Evolutionary conservation across 2,329 filamentous ascomycete genomes (phyloP), one percentile per base, ranked within the genome.

Genomic region (Fusarium sp.): DNA sequence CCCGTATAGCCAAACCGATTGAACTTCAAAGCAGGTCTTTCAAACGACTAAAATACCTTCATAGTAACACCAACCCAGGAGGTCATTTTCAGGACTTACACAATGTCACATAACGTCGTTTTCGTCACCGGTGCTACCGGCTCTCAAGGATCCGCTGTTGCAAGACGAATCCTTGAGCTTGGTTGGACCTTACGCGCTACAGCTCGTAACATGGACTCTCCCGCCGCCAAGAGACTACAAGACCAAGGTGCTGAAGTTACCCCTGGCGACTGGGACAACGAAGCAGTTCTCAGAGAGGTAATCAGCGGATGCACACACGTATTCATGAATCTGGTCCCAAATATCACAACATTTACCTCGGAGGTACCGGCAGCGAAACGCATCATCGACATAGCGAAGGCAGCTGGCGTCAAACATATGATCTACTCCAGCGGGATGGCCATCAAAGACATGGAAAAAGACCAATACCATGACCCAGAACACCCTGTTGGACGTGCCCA

Each of bases 351-450:
- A n/a, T 43, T 58, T 19, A 52, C 43, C 10, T 52, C 50, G 2
- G 64, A 67, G 21, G 11, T 67, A 2, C 61, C 50, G 2, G 37
- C 42, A 11, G 64, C 64, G 6, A 35, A 35, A 16, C 33, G 52
- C 1, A 52, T 67, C 9, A 35, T 67, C 16, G 23, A 28, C 2
- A 35, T 67, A 59, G 44, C 62, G 8, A 67, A 25, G 15, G 3
- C 7, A 9, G 11, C 28, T 13, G 52, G 33, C 12, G 43, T 67
- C 19, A 67, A 52, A 21, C 62, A 67, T 21, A 30, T 60, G 21
- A 15, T 67, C 6, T 67, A 67, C 32, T 67, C 64, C 13, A 67
- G 64, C 11, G 62, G 50, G 2, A 67, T 67, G 64, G 37, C 64
- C 6, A 60, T 67, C 18, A 67, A 67, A 16, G 62, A 67, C 5